Base-by-base conservation (phyloP, 177 flowering plant genomes). In the Vitis hybrid region DNA sequence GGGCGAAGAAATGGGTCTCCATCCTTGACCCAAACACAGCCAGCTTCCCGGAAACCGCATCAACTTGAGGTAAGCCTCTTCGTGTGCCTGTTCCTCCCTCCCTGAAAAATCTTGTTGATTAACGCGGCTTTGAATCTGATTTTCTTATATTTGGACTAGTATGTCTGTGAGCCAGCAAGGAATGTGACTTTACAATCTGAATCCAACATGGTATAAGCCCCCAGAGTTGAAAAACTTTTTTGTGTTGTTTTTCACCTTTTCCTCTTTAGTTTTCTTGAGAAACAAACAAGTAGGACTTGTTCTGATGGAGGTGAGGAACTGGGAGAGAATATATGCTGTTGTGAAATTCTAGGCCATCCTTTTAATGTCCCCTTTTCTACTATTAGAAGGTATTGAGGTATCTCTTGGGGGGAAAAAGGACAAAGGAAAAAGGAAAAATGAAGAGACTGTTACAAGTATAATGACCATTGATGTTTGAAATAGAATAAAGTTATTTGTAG, bases 301-400 rank as follows among this genome's bases (percentile, higher is more conserved):
- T 61, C 50, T 17, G 53, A 60, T 15, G 73, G 73, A 71, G 67
- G 55, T 71, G 71, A 32, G 50, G 66, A 71, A 11, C 62, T 3
- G 11, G 64, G 32, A 71, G 24, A 54, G 71, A 66, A 69, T 65
- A 32, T 51, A 62, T 76, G 18, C 66, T 62, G 63, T 55, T 61
- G 55, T 67, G 56, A 71, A 71, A 66, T 62, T 67, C 68, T 46
- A 57, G 64, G 21, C 75, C 78, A 71, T 58, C 69, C 65, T 51
- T 71, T 71, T 58, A 30, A 24, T 7, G 10, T 17, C 66, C 51
- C 61, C 17, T 55, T 73, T 73, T 73, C 57, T 48, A 60, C 64
- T 17, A 32, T 41, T 59, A 66, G 64, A 68, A 68, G 21, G 63
- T 12, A 20, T 65, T 68, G 68, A 74, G 76, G 76, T 68, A 67